Evolutionary conservation across 768 basidiomycete species (phyloP).

Genomic region (Suillus alpinus): DNA sequence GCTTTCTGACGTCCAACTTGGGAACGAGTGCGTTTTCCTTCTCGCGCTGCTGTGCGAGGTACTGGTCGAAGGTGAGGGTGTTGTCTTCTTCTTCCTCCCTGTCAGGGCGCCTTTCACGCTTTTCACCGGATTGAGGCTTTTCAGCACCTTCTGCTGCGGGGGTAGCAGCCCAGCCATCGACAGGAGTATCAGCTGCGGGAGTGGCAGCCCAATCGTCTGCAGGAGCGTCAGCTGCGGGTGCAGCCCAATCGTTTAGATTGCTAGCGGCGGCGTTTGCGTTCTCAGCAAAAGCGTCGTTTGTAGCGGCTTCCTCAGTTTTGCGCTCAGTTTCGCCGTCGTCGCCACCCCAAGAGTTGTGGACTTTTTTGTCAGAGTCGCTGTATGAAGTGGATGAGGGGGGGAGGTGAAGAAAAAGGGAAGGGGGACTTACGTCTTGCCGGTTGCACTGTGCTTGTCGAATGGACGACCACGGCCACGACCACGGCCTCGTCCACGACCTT

Average conservation of each 20-base stretch:
- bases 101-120: slow-evolving; percentile 42
- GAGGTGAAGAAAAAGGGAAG: slow-evolving; percentile 3
- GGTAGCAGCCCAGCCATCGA: slow-evolving; percentile 33
- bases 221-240: slow-evolving; percentile 28
- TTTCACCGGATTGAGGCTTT: slow-evolving; percentile 33
- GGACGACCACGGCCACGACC: slow-evolving; percentile 59
- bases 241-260: slow-evolving; percentile 29
- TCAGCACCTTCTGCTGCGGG: slow-evolving; percentile 35
- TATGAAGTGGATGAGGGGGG: slow-evolving; percentile 12
- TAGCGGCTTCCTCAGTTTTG: slow-evolving; percentile 75
- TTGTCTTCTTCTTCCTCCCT: slow-evolving; percentile 89
- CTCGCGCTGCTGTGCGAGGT: slow-evolving; percentile 78
- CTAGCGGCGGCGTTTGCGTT: slow-evolving; percentile 13
- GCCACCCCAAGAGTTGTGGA: slow-evolving; percentile 93
- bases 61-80: slow-evolving; percentile 92
- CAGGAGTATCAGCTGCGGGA: slow-evolving; percentile 27
- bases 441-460: slow-evolving; percentile 84
- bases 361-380: slow-evolving; percentile 93
- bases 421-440: slow-evolving; percentile 70
- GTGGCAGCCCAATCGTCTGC: slow-evolving; percentile 37
- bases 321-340: slow-evolving; percentile 85
- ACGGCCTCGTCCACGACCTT: slow-evolving; percentile 45
- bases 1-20: slow-evolving; percentile 75
- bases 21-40: slow-evolving; percentile 55
- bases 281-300: slow-evolving; percentile 65